Percentiles rank a stretch among this genome's conserved stretches.
Conservation (phyloP, 352 stramenopile species). For the Phytophthora fragariae region DNA sequence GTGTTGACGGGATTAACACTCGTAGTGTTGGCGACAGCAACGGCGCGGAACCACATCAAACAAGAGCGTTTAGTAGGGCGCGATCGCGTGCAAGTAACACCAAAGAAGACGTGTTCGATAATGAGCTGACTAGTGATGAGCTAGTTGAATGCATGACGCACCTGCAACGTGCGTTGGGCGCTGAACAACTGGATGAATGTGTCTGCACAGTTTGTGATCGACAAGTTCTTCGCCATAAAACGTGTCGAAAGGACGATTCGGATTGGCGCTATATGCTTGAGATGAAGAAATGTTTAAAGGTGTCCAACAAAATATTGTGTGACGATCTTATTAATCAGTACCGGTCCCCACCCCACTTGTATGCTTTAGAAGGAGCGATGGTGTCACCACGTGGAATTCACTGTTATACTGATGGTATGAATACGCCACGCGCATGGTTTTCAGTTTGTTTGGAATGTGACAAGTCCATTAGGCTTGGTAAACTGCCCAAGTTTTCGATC, state of each 20-base stretch:
- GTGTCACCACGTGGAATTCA: constrained; percentile 5
- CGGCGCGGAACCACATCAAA: too few species aligned
- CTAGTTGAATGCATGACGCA: background rate
- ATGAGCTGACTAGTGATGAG: background rate
- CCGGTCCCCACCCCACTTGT: background rate
- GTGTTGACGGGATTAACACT: too few species aligned
- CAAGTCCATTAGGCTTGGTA: background rate
- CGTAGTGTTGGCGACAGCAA: too few species aligned
- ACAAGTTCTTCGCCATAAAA: background rate
- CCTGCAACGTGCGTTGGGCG: background rate
- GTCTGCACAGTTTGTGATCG: constrained; percentile 9
- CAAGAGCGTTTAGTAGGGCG: too few species aligned
- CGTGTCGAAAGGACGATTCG: background rate
- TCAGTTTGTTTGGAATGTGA: background rate
- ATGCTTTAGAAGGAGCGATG: background rate
- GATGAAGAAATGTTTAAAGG: background rate
- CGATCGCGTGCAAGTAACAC: too few species aligned
- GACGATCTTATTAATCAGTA: background rate
- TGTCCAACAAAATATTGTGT: background rate
- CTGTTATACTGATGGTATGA: background rate
- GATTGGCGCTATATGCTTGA: background rate
- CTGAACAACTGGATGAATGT: constrained; percentile 1
- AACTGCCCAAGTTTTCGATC: constrained; percentile 2
- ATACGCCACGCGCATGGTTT: constrained; percentile 1
- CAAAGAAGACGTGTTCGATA: background rate